These are phyloP conservation scores for Rhododendron mucronatum DNA, from an alignment of 148 eudicot genomes.

Conservation along the genomic window DNA sequence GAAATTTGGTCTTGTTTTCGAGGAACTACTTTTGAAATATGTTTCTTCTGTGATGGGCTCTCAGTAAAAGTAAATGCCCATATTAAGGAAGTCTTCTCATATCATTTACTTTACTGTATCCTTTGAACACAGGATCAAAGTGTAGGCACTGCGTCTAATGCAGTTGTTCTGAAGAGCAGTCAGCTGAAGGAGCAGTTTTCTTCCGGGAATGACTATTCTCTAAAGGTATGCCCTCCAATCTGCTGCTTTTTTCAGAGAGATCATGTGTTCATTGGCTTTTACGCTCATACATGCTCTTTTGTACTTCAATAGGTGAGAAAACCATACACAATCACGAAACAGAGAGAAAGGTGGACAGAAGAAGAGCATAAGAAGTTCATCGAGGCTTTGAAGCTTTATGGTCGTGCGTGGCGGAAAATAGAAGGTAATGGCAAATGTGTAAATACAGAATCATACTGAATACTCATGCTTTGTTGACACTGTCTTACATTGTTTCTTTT, in stretches of 20 bases:
- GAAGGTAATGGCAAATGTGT: conserved; percentile 43
- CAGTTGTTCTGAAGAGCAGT: conserved; percentile 8
- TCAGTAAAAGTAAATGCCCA: background rate
- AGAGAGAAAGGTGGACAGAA: conserved; percentile 92
- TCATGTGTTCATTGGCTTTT: conserved; percentile 7
- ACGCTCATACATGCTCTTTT: conserved; percentile 9
- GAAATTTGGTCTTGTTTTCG: background rate
- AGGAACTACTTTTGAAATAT: background rate
- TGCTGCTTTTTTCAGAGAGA: background rate
- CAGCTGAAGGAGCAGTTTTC: conserved; percentile 21
- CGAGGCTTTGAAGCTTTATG: conserved; percentile 80
- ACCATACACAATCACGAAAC: conserved; percentile 85
- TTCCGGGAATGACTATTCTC: conserved; percentile 43
- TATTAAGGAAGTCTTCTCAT: background rate
- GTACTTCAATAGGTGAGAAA: conserved; percentile 54
- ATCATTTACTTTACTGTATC: background rate
- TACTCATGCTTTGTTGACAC: background rate
- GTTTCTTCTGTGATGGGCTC: background rate
- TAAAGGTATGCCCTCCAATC: conserved; percentile 47
- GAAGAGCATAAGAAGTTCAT: conserved; percentile 88
- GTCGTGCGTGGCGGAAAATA: conserved; percentile 85
- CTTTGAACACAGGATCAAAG: conserved; percentile 37
- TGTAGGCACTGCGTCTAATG: conserved; percentile 23
- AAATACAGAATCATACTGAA: background rate
- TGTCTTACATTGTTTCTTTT: background rate